These are phyloP conservation scores for Pseudogymnoascus sp. DNA, from an alignment of 2,329 filamentous ascomycete species.

Conservation along the genomic window DNA sequence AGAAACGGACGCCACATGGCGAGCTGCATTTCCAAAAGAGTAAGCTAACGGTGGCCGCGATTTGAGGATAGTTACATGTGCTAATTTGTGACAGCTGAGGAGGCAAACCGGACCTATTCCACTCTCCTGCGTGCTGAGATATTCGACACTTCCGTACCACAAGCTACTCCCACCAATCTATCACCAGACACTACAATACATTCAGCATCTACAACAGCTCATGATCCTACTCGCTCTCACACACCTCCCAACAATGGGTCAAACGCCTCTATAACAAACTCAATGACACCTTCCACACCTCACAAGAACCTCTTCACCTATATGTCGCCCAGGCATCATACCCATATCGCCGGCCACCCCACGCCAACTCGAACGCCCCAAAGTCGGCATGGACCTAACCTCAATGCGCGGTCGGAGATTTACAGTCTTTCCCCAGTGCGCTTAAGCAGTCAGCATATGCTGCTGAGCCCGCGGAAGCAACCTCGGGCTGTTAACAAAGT, in stretches of 20 bases:
- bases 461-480: slow-evolving; percentile 81
- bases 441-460: slow-evolving; percentile 85
- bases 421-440: slow-evolving; percentile 94
- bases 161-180: slow-evolving; percentile 58
- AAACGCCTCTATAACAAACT: slow-evolving; percentile 57
- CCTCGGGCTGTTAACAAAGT: slow-evolving; percentile 90
- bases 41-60: slow-evolving; percentile 38
- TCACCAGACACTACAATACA: slow-evolving; percentile 50
- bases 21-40: slow-evolving; percentile 93
- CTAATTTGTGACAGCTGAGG: slow-evolving; percentile 54
- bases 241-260: slow-evolving; percentile 68
- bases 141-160: slow-evolving; percentile 84
- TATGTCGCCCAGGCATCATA: slow-evolving; percentile 64
- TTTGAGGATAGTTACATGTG: slow-evolving; percentile 24
- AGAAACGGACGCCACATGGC: slow-evolving; percentile 76
- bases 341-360: slow-evolving; percentile 66
- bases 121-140: slow-evolving; percentile 81
- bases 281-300: slow-evolving; percentile 84
- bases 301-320: slow-evolving; percentile 97
- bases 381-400: slow-evolving; percentile 76
- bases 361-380: slow-evolving; percentile 86
- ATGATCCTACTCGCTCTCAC: slow-evolving; percentile 64
- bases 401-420: slow-evolving; percentile 84
- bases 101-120: slow-evolving; percentile 91
- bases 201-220: slow-evolving; percentile 44